Conservation (phyloP, 1,284 basidiomycete species). For the Leccinum fuscescens region DNA sequence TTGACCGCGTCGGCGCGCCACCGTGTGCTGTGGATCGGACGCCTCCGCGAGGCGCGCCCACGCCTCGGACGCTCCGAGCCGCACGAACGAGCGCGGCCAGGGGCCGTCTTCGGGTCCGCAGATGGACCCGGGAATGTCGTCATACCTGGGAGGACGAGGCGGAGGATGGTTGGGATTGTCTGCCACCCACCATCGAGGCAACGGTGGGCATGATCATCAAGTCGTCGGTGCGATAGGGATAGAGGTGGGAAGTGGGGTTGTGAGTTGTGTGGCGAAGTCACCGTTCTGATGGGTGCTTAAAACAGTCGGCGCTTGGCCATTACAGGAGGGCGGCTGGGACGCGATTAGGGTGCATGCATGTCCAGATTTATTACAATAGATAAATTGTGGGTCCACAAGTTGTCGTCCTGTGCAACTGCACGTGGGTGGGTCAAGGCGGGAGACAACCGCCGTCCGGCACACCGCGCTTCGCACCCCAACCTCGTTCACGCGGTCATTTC, state of each 20-base stretch:
- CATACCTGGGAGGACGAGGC: conserved; percentile 36
- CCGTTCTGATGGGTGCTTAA: conserved; percentile 20
- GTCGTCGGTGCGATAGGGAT: conserved; percentile 1
- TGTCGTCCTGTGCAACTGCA: conserved; percentile 23
- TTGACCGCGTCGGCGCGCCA: conserved; percentile 56
- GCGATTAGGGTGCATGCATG: conserved; percentile 20
- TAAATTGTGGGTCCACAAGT: conserved; percentile 16
- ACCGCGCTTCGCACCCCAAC: conserved; percentile 1
- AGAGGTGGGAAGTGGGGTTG: background rate
- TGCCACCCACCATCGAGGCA: conserved; percentile 15
- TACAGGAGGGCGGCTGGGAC: conserved; percentile 14
- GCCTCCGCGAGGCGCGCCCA: conserved; percentile 48
- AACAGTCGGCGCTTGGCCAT: conserved; percentile 33
- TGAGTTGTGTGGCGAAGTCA: conserved; percentile 5
- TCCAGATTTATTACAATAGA: conserved; percentile 25
- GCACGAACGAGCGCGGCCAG: conserved; percentile 58
- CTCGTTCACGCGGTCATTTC: conserved; percentile 32
- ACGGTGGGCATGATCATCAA: conserved; percentile 22
- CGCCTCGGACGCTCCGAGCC: conserved; percentile 46
- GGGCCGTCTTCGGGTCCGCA: conserved; percentile 59
- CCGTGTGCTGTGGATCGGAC: conserved; percentile 45
- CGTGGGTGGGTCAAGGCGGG: conserved; percentile 23
- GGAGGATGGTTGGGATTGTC: conserved; percentile 30
- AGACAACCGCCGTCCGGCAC: conserved; percentile 18
- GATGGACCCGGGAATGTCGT: conserved; percentile 58